Percentiles rank a stretch among this genome's conserved stretches.
Evolutionary conservation across 2,329 filamentous ascomycete species (phyloP).

Genomic region (Colletotrichum lini): DNA sequence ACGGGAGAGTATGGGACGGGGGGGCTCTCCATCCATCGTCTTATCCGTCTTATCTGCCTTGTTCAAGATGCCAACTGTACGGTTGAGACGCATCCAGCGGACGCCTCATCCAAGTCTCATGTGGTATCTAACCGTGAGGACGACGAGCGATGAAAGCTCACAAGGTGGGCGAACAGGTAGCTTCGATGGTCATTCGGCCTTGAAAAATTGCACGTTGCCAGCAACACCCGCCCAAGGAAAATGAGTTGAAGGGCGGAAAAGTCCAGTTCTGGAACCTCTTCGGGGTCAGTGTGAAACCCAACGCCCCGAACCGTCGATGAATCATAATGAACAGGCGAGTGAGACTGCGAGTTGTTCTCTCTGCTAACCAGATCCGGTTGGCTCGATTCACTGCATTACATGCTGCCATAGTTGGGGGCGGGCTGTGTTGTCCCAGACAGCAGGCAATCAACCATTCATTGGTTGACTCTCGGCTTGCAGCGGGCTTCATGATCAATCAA

Average conservation of each 20-base stretch:
- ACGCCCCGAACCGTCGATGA: background rate
- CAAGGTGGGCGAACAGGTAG: background rate
- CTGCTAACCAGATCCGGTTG: background rate
- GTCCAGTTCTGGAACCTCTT: background rate
- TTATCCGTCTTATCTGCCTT: background rate
- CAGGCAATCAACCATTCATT: background rate
- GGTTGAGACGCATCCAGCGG: background rate
- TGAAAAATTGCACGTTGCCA: too few relatives aligned
- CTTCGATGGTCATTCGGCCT: background rate
- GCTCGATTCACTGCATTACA: background rate
- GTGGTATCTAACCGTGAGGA: background rate
- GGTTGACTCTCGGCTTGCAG: conserved; percentile 17
- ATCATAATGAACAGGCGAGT: background rate
- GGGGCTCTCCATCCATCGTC: background rate
- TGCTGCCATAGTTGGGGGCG: too few relatives aligned
- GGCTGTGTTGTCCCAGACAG: background rate
- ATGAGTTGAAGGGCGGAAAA: background rate
- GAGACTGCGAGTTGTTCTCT: background rate
- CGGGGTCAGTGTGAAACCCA: background rate
- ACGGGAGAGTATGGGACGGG: background rate
- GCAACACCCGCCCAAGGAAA: too few relatives aligned
- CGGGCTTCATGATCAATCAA: background rate
- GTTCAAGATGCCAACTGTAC: background rate
- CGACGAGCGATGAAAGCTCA: conserved; percentile 1
- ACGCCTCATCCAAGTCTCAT: background rate